These are phyloP conservation scores for Exsudoporus floridanus DNA, from an alignment of 1,284 basidiomycete species.

Conservation along the genomic window DNA sequence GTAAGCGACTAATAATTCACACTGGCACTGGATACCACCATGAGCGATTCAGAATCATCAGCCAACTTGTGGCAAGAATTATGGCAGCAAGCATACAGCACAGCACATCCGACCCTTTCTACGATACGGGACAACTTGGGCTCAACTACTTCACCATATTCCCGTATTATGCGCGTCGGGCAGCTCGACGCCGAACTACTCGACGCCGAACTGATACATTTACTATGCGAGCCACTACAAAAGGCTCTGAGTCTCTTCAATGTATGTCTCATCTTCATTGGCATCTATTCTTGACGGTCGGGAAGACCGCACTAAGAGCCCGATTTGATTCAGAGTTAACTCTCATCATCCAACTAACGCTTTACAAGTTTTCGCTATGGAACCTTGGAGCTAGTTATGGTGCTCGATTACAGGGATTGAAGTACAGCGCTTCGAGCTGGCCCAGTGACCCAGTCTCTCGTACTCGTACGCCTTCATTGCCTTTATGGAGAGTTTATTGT, in stretches of 20 bases:
- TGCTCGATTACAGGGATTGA: conserved; percentile 86
- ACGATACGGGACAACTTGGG: conserved; percentile 45
- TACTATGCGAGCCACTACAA: conserved; percentile 82
- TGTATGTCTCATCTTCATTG: conserved; percentile 45
- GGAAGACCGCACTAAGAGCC: conserved; percentile 59
- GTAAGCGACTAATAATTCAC: too few species aligned
- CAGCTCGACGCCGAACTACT: conserved; percentile 93
- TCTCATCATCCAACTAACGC: conserved; percentile 71
- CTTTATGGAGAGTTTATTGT: conserved; percentile 2
- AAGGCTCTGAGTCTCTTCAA: conserved; percentile 71
- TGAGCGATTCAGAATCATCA: conserved; percentile 14
- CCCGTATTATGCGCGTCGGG: conserved; percentile 75
- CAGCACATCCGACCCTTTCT: conserved; percentile 53
- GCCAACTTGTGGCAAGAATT: conserved; percentile 19
- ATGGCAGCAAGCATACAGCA: conserved; percentile 66
- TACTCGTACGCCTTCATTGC: conserved; percentile 20
- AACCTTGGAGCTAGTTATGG: conserved; percentile 85
- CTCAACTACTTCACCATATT: conserved; percentile 31
- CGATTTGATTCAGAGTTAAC: conserved; percentile 81
- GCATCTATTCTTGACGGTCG: conserved; percentile 11
- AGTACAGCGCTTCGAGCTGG: conserved; percentile 44
- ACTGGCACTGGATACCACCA: conserved; percentile 9
- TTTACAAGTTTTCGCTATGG: conserved; percentile 88
- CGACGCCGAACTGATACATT: conserved; percentile 83
- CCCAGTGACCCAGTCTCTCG: conserved; percentile 33